Conservation (phyloP, 345 rosid genomes). For the Aquilaria malaccensis region DNA sequence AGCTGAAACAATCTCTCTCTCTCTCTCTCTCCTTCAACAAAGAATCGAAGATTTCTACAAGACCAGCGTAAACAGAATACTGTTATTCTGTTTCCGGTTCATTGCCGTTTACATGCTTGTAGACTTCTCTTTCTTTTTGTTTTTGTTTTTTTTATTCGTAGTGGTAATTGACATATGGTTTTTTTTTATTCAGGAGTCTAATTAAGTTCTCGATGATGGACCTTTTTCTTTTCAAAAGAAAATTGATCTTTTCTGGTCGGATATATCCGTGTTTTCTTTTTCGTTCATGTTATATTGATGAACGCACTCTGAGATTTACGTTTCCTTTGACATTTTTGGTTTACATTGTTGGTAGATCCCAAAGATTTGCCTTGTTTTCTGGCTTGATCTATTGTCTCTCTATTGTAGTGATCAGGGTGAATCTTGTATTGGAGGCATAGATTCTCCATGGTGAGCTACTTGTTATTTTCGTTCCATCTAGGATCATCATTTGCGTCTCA, state of each 20-base stretch:
- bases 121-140: too few species aligned
- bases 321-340: constrained; percentile 7
- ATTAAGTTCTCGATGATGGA: neutral
- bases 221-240: constrained; percentile 5
- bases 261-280: neutral
- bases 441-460: constrained; percentile 79
- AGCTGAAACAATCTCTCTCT: neutral
- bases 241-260: neutral
- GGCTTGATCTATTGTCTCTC: constrained; percentile 30
- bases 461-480: neutral
- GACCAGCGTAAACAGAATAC: neutral
- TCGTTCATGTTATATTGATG: neutral
- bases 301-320: constrained; percentile 2
- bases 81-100: neutral
- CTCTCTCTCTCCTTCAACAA: neutral
- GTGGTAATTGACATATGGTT: constrained; percentile 12
- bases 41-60: constrained; percentile 8
- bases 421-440: constrained; percentile 48
- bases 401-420: constrained; percentile 54
- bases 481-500: neutral
- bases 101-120: neutral
- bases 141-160: neutral
- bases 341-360: constrained; percentile 25
- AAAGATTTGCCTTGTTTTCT: constrained; percentile 13
- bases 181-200: constrained; percentile 13